Conservation (phyloP, 1,139 yeast species). For the Blastobotrys raffinosifermentans region DNA sequence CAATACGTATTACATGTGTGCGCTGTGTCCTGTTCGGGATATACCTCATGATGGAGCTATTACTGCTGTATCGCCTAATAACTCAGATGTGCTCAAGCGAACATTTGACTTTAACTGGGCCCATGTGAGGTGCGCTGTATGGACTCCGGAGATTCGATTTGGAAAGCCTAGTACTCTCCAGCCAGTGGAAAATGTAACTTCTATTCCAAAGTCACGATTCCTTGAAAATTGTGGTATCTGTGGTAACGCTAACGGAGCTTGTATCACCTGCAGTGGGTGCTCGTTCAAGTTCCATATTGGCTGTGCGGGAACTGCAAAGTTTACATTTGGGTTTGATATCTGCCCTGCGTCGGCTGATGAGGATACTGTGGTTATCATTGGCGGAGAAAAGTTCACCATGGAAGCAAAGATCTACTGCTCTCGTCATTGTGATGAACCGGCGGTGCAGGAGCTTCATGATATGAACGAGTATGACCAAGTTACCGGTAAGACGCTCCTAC, state of each 20-base stretch:
- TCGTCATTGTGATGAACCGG: slow-evolving; percentile 20
- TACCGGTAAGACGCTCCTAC: slow-evolving; percentile 27
- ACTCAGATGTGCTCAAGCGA: slow-evolving; percentile 68
- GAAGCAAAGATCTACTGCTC: slow-evolving; percentile 32
- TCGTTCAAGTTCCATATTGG: slow-evolving; percentile 48
- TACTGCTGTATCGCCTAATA: slow-evolving; percentile 37
- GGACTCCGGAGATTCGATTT: slow-evolving; percentile 40
- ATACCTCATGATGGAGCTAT: slow-evolving; percentile 43
- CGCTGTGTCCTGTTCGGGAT: slow-evolving; percentile 56
- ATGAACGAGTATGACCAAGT: slow-evolving; percentile 23
- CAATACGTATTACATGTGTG: slow-evolving; percentile 57
- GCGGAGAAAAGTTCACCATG: slow-evolving; percentile 35
- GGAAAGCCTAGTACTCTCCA: slow-evolving; percentile 40
- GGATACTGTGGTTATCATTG: slow-evolving; percentile 27
- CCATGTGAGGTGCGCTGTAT: slow-evolving; percentile 70
- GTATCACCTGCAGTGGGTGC: slow-evolving; percentile 42
- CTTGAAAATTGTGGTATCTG: slow-evolving; percentile 39
- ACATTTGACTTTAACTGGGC: slow-evolving; percentile 71
- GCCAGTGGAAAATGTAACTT: slow-evolving; percentile 36
- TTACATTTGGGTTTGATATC: slow-evolving; percentile 31
- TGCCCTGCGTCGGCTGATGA: not conserved
- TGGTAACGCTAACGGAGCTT: slow-evolving; percentile 37
- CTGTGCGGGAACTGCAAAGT: slow-evolving; percentile 47
- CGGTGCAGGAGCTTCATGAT: slow-evolving; percentile 18
- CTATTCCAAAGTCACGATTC: slow-evolving; percentile 24